Evolutionary conservation across 140 eudicot species (phyloP).

Genomic region (Oenanthe javanica): DNA sequence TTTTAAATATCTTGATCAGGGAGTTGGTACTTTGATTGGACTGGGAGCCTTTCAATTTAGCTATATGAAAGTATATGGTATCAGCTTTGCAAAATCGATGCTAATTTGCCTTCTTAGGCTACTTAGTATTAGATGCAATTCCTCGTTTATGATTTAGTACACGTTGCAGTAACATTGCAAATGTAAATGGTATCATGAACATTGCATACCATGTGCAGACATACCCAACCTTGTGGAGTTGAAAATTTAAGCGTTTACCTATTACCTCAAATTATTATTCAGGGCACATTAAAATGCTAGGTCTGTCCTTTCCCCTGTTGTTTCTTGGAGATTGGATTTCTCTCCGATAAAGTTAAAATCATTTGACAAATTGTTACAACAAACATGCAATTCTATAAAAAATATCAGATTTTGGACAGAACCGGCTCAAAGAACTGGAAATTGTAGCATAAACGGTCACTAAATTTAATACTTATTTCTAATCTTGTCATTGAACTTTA

Average conservation of each 20-base stretch:
- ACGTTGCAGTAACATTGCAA: background rate
- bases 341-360: too few species aligned
- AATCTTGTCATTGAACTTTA: too few species aligned
- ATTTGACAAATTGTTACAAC: too few species aligned
- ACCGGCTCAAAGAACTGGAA: too few species aligned
- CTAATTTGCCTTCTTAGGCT: background rate
- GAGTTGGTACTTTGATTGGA: background rate
- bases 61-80: background rate
- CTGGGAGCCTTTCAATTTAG: background rate
- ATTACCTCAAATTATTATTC: slow-evolving; percentile 11
- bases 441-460: too few species aligned
- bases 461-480: too few species aligned
- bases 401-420: too few species aligned
- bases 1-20: background rate
- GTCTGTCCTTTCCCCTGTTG: too few species aligned
- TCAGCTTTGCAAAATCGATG: background rate
- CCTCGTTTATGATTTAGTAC: background rate
- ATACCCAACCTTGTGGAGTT: background rate
- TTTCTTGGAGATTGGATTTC: too few species aligned
- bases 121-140: background rate
- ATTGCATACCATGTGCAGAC: background rate
- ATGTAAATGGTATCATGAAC: background rate
- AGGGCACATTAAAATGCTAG: slow-evolving; percentile 49
- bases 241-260: background rate
- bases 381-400: too few species aligned